phyloP scores from a whole-genome alignment of 2,329 filamentous ascomycete species.

The Penicillium sp. region DNA sequence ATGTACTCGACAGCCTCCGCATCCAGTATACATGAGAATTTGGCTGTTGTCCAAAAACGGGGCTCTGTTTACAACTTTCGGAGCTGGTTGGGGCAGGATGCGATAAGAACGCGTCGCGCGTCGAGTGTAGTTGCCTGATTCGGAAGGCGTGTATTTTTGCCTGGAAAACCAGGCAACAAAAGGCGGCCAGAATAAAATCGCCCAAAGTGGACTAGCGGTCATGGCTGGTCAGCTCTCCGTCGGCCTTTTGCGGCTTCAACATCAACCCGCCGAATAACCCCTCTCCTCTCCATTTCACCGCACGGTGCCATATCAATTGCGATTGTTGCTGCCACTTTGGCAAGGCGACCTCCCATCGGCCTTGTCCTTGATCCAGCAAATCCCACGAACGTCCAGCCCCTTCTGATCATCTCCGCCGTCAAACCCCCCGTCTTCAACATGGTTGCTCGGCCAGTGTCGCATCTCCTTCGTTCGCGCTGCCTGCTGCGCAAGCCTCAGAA shows the following conservation, averaged over 20 bases:
- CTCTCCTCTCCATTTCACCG: conserved; percentile 28
- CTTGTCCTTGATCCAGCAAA: conserved; percentile 7
- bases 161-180: conserved; percentile 25
- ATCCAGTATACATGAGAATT: conserved; percentile 5
- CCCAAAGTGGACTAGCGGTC: conserved; percentile 33
- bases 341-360: conserved; percentile 15
- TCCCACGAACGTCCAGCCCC: conserved; percentile 3
- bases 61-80: conserved; percentile 11
- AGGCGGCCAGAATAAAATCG: conserved; percentile 27
- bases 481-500: conserved; percentile 39
- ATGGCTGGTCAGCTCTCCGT: conserved; percentile 30
- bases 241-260: conserved; percentile 44
- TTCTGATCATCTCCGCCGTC: conserved; percentile 14
- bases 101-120: conserved; percentile 36
- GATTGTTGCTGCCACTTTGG: conserved; percentile 13
- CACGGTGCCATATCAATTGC: conserved; percentile 32
- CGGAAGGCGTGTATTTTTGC: conserved; percentile 21
- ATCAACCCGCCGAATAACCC: conserved; percentile 35
- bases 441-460: conserved; percentile 41
- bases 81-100: conserved; percentile 4
- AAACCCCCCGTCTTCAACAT: conserved; percentile 34
- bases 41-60: conserved; percentile 18
- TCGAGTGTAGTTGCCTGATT: conserved; percentile 25
- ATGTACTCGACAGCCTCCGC: background rate
- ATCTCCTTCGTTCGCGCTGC: conserved; percentile 43